Conservation (phyloP, 1,284 basidiomycete genomes). For the Takashimella tepidaria region DNA sequence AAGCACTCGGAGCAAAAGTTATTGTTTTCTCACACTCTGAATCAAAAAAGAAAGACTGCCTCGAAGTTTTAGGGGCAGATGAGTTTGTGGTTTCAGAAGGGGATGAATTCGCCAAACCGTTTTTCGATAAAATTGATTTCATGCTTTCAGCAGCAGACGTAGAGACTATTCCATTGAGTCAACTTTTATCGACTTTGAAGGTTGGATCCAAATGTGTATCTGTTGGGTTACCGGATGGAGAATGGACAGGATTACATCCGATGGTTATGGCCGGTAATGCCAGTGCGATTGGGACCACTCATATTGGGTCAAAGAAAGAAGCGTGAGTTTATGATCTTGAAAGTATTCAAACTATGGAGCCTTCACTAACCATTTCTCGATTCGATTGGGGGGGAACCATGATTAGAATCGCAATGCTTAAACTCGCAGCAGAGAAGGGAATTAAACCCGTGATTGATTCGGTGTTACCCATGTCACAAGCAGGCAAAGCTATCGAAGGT, state of each 20-base stretch:
- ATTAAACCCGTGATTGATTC: slow-evolving; percentile 51
- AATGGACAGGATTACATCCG: slow-evolving; percentile 32
- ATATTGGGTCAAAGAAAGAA: slow-evolving; percentile 62
- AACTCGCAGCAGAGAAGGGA: slow-evolving; percentile 56
- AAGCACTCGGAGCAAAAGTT: slow-evolving; percentile 58
- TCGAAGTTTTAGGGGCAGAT: slow-evolving; percentile 58
- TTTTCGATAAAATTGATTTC: slow-evolving; percentile 54
- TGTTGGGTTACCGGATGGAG: slow-evolving; percentile 51
- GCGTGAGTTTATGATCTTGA: slow-evolving; percentile 36
- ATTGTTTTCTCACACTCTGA: slow-evolving; percentile 62
- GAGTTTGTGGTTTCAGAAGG: slow-evolving; percentile 52
- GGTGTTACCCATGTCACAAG: slow-evolving; percentile 56
- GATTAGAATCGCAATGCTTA: slow-evolving; percentile 54
- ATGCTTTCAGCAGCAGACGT: slow-evolving; percentile 56
- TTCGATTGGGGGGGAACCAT: too few species aligned
- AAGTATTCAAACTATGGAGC: slow-evolving; percentile 3
- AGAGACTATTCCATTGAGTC: slow-evolving; percentile 45
- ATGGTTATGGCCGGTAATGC: slow-evolving; percentile 20
- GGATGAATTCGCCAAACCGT: slow-evolving; percentile 50
- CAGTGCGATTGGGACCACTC: slow-evolving; percentile 39
- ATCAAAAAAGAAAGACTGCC: slow-evolving; percentile 59
- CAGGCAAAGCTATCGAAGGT: slow-evolving; percentile 53
- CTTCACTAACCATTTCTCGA: too few species aligned
- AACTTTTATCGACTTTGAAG: slow-evolving; percentile 52
- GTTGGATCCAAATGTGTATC: slow-evolving; percentile 55